Evolutionary conservation across 1,139 yeast genomes (phyloP).

Genomic region (Suhomyces choctaworum): DNA sequence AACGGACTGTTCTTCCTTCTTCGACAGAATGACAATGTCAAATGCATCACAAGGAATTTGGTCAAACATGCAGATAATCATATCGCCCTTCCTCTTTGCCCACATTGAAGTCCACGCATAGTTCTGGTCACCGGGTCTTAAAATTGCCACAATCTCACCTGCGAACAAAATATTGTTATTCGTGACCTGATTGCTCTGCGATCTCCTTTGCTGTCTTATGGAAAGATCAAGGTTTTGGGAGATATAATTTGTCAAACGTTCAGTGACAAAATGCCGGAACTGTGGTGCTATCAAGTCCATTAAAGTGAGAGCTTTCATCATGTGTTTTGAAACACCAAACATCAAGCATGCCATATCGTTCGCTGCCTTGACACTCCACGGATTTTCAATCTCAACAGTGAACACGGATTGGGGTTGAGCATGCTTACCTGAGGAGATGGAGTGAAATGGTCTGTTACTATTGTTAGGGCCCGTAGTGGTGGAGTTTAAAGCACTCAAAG

Average conservation of each 20-base stretch:
- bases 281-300: conserved; percentile 78
- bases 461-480: conserved; percentile 14
- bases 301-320: conserved; percentile 62
- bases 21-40: conserved; percentile 52
- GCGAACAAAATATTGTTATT: conserved; percentile 46
- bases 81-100: conserved; percentile 74
- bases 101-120: conserved; percentile 81
- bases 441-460: conserved; percentile 53
- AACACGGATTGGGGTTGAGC: conserved; percentile 79
- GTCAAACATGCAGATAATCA: conserved; percentile 82
- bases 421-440: conserved; percentile 63
- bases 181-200: conserved; percentile 18
- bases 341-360: conserved; percentile 87
- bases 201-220: conserved; percentile 11
- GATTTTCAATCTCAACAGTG: conserved; percentile 72
- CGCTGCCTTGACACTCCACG: conserved; percentile 81
- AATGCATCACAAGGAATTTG: conserved; percentile 83
- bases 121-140: conserved; percentile 49
- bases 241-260: conserved; percentile 45
- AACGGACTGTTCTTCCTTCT: conserved; percentile 13
- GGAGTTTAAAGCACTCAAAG: conserved; percentile 27
- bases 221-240: conserved; percentile 19
- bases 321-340: conserved; percentile 75
- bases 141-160: conserved; percentile 59
- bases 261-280: conserved; percentile 64